Conservation (phyloP, 1,139 yeast species). For the Taiozyma sp. region DNA sequence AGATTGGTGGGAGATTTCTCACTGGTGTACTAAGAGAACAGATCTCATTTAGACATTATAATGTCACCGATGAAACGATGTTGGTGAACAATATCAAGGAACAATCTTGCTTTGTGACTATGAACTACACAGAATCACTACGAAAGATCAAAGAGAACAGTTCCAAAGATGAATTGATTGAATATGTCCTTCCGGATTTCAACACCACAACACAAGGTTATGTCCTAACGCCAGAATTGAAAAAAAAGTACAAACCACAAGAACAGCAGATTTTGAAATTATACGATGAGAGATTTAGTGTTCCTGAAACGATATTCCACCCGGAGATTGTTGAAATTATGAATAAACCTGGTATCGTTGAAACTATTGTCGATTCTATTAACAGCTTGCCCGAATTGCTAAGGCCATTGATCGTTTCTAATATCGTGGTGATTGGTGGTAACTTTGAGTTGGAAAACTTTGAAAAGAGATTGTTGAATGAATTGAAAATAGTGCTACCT, state of each 20-base stretch:
- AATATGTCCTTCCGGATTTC: constrained; percentile 84
- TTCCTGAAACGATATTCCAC: constrained; percentile 83
- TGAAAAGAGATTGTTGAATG: constrained; percentile 51
- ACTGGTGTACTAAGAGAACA: constrained; percentile 82
- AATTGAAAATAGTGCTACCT: constrained; percentile 63
- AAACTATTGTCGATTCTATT: constrained; percentile 68
- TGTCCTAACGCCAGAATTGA: constrained; percentile 38
- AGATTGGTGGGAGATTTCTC: constrained; percentile 78
- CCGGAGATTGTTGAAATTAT: constrained; percentile 81
- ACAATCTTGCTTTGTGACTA: constrained; percentile 67
- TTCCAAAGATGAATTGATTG: constrained; percentile 37
- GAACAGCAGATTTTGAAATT: constrained; percentile 66
- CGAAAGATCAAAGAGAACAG: constrained; percentile 29
- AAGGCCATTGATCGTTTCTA: constrained; percentile 74
- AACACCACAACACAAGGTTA: constrained; percentile 73
- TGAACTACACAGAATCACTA: constrained; percentile 58
- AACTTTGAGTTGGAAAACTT: constrained; percentile 69
- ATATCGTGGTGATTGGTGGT: constrained; percentile 83
- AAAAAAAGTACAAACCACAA: constrained; percentile 28
- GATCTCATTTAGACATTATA: constrained; percentile 87
- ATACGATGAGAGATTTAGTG: constrained; percentile 78
- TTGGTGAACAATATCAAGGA: constrained; percentile 86
- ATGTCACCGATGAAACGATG: constrained; percentile 87
- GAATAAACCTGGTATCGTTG: constrained; percentile 67
- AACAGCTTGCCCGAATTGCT: constrained; percentile 69